Percentiles rank a stretch among this genome's conserved stretches.
Evolutionary conservation across 2,329 filamentous ascomycete species (phyloP).

Genomic region (Ophiostoma novo-ulmi): DNA sequence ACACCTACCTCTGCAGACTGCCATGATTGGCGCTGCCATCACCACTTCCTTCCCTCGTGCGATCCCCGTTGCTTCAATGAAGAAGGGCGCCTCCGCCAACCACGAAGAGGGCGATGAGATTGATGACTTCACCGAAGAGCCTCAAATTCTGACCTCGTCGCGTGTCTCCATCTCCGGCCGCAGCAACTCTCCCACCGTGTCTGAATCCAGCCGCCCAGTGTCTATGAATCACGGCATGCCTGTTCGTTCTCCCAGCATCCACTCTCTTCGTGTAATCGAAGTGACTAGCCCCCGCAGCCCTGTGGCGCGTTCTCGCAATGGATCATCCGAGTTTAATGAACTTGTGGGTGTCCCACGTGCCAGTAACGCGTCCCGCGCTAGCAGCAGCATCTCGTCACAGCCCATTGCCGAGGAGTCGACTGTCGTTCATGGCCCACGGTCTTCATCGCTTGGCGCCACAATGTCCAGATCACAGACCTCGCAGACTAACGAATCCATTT

Average conservation of each 20-base stretch:
- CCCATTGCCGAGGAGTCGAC: slow-evolving; percentile 40
- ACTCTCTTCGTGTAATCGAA: slow-evolving; percentile 55
- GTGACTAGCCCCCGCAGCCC: slow-evolving; percentile 51
- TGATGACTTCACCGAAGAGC: slow-evolving; percentile 51
- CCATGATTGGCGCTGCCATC: slow-evolving; percentile 22
- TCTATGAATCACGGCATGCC: slow-evolving; percentile 38
- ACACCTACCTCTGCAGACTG: slow-evolving; percentile 17
- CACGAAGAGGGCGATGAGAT: slow-evolving; percentile 39
- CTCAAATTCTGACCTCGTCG: slow-evolving; percentile 53
- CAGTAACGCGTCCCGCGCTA: slow-evolving; percentile 39
- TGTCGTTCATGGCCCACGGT: slow-evolving; percentile 28
- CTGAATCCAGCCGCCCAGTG: slow-evolving; percentile 42
- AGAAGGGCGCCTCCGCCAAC: too few species aligned
- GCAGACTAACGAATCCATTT: slow-evolving; percentile 36
- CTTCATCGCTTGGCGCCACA: not conserved
- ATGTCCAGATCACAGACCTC: slow-evolving; percentile 17
- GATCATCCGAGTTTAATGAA: slow-evolving; percentile 44
- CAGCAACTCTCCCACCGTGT: slow-evolving; percentile 44
- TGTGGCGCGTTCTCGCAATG: slow-evolving; percentile 43
- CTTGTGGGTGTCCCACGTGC: slow-evolving; percentile 34
- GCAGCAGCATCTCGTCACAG: slow-evolving; percentile 38
- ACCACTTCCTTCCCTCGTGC: slow-evolving; percentile 19
- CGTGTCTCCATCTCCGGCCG: slow-evolving; percentile 52
- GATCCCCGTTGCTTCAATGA: slow-evolving; percentile 12
- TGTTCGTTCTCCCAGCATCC: slow-evolving; percentile 46